These are phyloP conservation scores for Chalaropsis ovoidea DNA, from an alignment of 2,329 filamentous ascomycete genomes.

Conservation along the genomic window DNA sequence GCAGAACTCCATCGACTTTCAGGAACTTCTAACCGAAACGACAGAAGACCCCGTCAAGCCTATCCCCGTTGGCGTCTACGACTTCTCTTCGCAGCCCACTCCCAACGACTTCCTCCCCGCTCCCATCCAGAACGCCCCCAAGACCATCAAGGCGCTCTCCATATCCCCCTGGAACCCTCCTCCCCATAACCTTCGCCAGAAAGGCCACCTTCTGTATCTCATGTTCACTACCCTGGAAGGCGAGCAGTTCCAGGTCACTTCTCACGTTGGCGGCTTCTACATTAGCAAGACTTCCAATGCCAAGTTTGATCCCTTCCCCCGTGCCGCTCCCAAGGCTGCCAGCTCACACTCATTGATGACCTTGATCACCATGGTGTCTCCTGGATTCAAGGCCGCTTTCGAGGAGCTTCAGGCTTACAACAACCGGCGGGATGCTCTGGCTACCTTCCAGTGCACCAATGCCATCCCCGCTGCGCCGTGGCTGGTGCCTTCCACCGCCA, in stretches of 20 bases:
- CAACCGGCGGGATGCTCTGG: slow-evolving; percentile 73
- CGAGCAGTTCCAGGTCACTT: slow-evolving; percentile 87
- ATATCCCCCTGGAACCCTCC: slow-evolving; percentile 95
- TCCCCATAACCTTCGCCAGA: slow-evolving; percentile 79
- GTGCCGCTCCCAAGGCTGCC: slow-evolving; percentile 64
- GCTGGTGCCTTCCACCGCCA: slow-evolving; percentile 64
- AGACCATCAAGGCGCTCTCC: slow-evolving; percentile 80
- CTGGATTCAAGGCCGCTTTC: slow-evolving; percentile 71
- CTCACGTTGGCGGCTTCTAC: slow-evolving; percentile 89
- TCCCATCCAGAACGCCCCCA: slow-evolving; percentile 58
- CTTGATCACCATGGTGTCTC: slow-evolving; percentile 67
- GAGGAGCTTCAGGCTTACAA: slow-evolving; percentile 72
- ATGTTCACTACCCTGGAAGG: slow-evolving; percentile 84
- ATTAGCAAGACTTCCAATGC: slow-evolving; percentile 92
- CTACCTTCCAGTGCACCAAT: slow-evolving; percentile 93
- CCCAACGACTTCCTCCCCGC: slow-evolving; percentile 63
- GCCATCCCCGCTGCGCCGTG: slow-evolving; percentile 86
- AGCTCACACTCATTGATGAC: slow-evolving; percentile 77
- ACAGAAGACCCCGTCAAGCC: slow-evolving; percentile 9
- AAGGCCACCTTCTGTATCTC: slow-evolving; percentile 86
- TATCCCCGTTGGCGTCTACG: slow-evolving; percentile 53
- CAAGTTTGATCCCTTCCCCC: slow-evolving; percentile 87
- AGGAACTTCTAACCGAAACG: slow-evolving; percentile 13
- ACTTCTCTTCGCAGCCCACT: slow-evolving; percentile 60
- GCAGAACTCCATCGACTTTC: slow-evolving; percentile 33